Evolutionary conservation across 139 green algal genomes (phyloP), one percentile per base, ranked within the genome.

Genomic region (Coelastrella sp.): DNA sequence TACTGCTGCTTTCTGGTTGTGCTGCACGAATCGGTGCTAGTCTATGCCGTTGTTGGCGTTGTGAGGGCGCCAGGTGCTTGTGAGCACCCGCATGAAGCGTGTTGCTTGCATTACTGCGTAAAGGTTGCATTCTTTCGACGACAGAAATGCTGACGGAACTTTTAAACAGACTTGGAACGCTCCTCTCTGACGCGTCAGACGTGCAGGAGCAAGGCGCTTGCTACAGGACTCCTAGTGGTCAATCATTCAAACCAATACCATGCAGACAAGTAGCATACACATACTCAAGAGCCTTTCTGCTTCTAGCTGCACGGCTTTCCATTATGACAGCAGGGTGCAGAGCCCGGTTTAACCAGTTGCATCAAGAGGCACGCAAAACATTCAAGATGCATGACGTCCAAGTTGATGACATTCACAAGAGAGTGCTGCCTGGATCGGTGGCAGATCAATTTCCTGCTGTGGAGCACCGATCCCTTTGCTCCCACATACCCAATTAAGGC

Each of bases 11-110:
- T 35, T 76, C 68, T 76, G 68, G 68, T 8, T 76, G 68, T 24
- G 68, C 68, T 76, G 68, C 68, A 27, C 19, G 68, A 27, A 19
- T 27, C 8, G 19, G 63, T 70, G 63, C 68, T 11, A 76, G 17
- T 24, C 68, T 35, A 24, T 76, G 68, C 68, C 68, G 68, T 76
- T 76, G 68, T 24, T 76, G 68, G 68, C 68, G 68, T 76, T 76
- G 68, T 76, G 68, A 24, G 19, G 68, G 68, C 19, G 68, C 68
- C 68, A 76, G 19, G n/a, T 8, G 15, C 68, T 76, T 76, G 8
- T 19, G 68, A 35, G 68, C 19, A 25, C 17, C 68, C 68, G 68
- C 68, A 76, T 76, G 68, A 15, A 76, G 19, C 68, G 68, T 27
- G 24, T 15, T 20, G 63, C 14, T 15, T 70, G 63, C 63, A 12